These are phyloP conservation scores for Mortierella sp. DNA, from an alignment of 371 early-diverging fungal species.

Conservation along the genomic window DNA sequence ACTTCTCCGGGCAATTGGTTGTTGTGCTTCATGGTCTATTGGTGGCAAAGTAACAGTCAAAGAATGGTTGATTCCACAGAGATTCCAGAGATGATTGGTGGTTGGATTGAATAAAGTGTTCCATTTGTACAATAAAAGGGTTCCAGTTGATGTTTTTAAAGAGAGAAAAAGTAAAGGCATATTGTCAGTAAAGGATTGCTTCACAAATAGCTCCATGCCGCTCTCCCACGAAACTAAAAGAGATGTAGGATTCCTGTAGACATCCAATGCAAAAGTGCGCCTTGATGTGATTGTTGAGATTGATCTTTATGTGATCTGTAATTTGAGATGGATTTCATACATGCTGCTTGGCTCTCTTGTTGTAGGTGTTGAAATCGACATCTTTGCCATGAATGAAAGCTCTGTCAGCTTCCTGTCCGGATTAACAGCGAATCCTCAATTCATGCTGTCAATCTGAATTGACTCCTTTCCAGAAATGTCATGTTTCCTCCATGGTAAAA, in stretches of 20 bases:
- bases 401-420: no score
- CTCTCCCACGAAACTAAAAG: not conserved
- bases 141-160: not conserved
- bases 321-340: no score
- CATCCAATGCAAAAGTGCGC: not conserved
- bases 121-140: not conserved
- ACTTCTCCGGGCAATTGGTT: constrained; percentile 95
- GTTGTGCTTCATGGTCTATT: constrained; percentile 93
- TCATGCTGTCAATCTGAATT: no score
- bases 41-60: not conserved
- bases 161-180: not conserved
- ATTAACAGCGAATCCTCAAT: no score
- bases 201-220: not conserved
- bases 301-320: no score
- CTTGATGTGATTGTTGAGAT: no score
- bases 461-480: no score
- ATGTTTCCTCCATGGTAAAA: no score
- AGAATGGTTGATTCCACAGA: not conserved
- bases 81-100: constrained; percentile 4
- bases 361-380: no score
- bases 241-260: not conserved
- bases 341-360: no score
- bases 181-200: constrained; percentile 5
- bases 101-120: not conserved
- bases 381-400: no score